Evolutionary conservation across 2,329 filamentous ascomycete genomes (phyloP), one percentile per base, ranked within the genome.

Genomic region (Fusarium coffeatum): DNA sequence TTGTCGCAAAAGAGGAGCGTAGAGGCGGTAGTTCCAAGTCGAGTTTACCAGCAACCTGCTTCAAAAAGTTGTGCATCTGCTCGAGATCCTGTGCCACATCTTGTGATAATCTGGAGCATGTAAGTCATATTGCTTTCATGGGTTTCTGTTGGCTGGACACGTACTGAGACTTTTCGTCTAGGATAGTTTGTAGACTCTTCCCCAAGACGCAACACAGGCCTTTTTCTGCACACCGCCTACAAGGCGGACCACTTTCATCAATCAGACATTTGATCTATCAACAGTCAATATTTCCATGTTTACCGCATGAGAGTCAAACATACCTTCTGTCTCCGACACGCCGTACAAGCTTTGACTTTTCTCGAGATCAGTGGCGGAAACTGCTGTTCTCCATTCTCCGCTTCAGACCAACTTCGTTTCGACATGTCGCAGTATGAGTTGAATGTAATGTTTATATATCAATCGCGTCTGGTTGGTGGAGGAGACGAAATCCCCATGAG

Each of bases 241-340:
- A 82, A 9, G 80, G 80, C 6, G 80, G 80, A 1, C 79, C 79
- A 27, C 66, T 76, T 20, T 80, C 78, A 40, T 81, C 80, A 77
- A 82, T 82, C 37, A 81, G 62, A 46, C 80, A 82, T 67, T 80
- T 80, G 54, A 82, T 82, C 80, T 82, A 22, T 5, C 3, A 1
- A 23, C 32, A 56, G 13, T 59, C 15, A 60, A 11, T 4, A 13
- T 16, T 4, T 8, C 12, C 8, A 6, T 8, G 3, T 1, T 3
- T 8, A 18, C 9, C 2, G 2, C 2, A 3, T 9, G 2, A 5
- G 1, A 23, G 13, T 18, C 9, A 18, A 11, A 41, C 64, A 55
- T 23, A 80, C 80, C 74, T 82, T 82, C 59, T 81, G 80, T 56
- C 80, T 81, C 5, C 80, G 72, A 64, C 80, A 82, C 8, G 80